Conservation (phyloP, 1,139 yeast species). For the Magnusiomyces tetraspermus region DNA sequence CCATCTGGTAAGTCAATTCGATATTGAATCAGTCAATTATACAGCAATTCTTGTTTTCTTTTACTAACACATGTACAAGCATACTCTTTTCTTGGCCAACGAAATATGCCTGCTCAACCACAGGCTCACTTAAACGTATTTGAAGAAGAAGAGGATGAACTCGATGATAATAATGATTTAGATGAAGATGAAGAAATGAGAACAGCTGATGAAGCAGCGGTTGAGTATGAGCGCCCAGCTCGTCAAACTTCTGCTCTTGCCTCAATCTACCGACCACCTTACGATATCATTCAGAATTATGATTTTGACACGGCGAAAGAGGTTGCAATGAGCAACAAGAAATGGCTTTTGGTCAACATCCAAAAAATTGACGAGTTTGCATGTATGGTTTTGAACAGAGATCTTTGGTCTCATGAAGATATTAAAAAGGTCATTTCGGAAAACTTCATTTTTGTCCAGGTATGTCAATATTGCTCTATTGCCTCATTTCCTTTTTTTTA, state of each 20-base stretch:
- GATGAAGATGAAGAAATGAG: background rate
- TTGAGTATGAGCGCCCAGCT: background rate
- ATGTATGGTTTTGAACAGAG: conserved; percentile 86
- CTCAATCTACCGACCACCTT: conserved; percentile 81
- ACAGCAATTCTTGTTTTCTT: too few species aligned
- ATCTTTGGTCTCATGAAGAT: conserved; percentile 73
- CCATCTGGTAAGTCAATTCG: too few species aligned
- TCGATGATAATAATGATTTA: too few species aligned
- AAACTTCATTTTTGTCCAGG: conserved; percentile 58
- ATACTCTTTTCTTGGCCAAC: too few species aligned
- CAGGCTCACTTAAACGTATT: conserved; percentile 15
- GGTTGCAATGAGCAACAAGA: conserved; percentile 52
- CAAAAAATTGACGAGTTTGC: conserved; percentile 79
- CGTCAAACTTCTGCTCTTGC: conserved; percentile 59
- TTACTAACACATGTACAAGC: too few species aligned
- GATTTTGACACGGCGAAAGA: conserved; percentile 63
- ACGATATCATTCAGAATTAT: conserved; percentile 64
- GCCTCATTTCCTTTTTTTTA: background rate
- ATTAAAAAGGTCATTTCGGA: conserved; percentile 57
- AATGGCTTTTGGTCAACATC: conserved; percentile 81
- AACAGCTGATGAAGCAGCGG: background rate
- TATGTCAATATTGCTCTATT: background rate
- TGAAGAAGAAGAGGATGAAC: conserved; percentile 21
- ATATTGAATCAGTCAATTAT: too few species aligned
- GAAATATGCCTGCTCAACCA: too few species aligned